Base-by-base conservation (phyloP, 2,329 filamentous ascomycete species). In the Ceratocystis huliohia region DNA sequence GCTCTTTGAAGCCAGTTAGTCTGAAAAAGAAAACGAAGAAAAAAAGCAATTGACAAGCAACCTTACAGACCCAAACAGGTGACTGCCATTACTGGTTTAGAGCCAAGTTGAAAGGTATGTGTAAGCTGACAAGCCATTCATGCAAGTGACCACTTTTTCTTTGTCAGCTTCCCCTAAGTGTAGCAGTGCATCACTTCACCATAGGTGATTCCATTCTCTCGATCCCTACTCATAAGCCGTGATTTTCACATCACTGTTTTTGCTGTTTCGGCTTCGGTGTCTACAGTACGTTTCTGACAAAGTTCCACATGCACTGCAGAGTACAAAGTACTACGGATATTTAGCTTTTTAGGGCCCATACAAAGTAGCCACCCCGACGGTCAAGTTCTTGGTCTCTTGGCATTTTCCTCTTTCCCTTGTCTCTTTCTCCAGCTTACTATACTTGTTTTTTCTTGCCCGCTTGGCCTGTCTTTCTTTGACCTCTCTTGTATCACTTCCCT, bases 141-240 rank as follows among this genome's bases (percentile, higher is more conserved):
- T 50, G 46, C 46, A 50, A 50, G 46, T 50, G 46, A 50, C 46
- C 46, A 50, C n/a, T 20, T 50, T 20, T 50, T 50, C 46, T 50
- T 22, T n/a, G 17, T 20, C 46, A 50, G 46, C 46, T n/a, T 50
- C 46, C 22, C 37, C 37, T 25, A 25, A 13, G 48, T 53, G 48
- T 50, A 22, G n/a, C 7, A 8, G 48, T 28, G 48, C 20, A 25
- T 25, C 10, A 41, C 37, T 41, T 41, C 37, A 41, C 37, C 33
- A 37, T 8, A 37, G 7, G 20, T 50, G 48, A 50, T 50, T 50
- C 48, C 7, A 8, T 22, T 25, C 25, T 28, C 2, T 15, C 48
- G 48, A 25, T 53, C 48, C 48, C 22, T 53, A 22, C 25, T 15
- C 2, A 10, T 50, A 28, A 17, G 20, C 25, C 20, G 20, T 10